Evolutionary conservation across 192 early-diverging fungal species (phyloP).

Genomic region (Gorgonomyces haynaldii): DNA sequence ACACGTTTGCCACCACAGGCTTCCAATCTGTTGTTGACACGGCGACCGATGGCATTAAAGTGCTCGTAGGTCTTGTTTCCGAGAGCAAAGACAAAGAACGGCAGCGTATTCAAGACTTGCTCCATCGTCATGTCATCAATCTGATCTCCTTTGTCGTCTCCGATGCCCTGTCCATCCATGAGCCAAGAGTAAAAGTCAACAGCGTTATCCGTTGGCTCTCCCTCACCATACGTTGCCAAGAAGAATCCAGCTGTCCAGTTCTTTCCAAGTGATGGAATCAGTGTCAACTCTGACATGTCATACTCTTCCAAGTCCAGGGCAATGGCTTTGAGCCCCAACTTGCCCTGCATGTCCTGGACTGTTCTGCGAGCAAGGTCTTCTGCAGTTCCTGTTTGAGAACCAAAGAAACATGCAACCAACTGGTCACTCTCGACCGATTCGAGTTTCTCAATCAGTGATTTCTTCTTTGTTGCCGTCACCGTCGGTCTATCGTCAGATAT

Average conservation of each 20-base stretch:
- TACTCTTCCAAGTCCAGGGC: slow-evolving; percentile 84
- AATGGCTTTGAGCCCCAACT: slow-evolving; percentile 61
- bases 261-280: slow-evolving; percentile 28
- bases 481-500: too few species aligned
- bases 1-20: slow-evolving; percentile 65
- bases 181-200: slow-evolving; percentile 86
- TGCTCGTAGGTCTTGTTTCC: slow-evolving; percentile 87
- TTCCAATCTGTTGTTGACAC: slow-evolving; percentile 54
- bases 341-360: slow-evolving; percentile 69
- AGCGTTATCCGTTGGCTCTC: slow-evolving; percentile 97
- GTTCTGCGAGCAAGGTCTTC: slow-evolving; percentile 93
- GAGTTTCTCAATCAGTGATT: slow-evolving; percentile 29
- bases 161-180: slow-evolving; percentile 57
- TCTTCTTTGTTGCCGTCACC: slow-evolving; percentile 21
- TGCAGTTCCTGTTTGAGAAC: slow-evolving; percentile 97
- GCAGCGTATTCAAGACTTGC: slow-evolving; percentile 37
- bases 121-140: slow-evolving; percentile 30
- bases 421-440: slow-evolving; percentile 9
- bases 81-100: slow-evolving; percentile 68
- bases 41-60: slow-evolving; percentile 74
- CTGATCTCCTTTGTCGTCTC: slow-evolving; percentile 52
- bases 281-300: slow-evolving; percentile 69
- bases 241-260: slow-evolving; percentile 70
- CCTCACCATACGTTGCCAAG: slow-evolving; percentile 90
- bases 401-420: slow-evolving; percentile 82